Conservation (phyloP, 1,284 basidiomycete genomes). For the Ganoderma sinense region DNA sequence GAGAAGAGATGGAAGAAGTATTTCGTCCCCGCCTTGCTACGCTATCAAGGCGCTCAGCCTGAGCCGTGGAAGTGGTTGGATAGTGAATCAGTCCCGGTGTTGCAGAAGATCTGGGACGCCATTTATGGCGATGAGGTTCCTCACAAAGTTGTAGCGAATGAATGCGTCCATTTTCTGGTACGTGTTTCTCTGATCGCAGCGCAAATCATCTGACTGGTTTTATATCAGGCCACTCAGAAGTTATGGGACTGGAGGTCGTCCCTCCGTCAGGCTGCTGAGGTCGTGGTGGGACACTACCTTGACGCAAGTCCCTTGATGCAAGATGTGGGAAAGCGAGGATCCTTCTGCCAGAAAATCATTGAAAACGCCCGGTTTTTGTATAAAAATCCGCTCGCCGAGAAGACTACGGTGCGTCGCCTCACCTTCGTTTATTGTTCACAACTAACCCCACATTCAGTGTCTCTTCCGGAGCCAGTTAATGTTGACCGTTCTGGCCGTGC, state of each 20-base stretch:
- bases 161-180: not conserved
- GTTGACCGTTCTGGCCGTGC: not conserved
- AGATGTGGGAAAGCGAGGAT: not conserved
- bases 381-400: not conserved
- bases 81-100: not conserved
- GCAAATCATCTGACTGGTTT: not conserved
- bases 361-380: not conserved
- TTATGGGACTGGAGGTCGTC: not conserved
- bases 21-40: not conserved
- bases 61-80: not conserved
- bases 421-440: not conserved
- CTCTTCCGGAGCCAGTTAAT: not conserved
- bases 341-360: not conserved
- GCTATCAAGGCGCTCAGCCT: not conserved
- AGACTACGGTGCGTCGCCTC: not conserved
- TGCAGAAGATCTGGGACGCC: not conserved
- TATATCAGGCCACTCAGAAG: not conserved
- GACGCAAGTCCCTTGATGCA: not conserved
- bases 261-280: not conserved
- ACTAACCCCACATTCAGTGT: not conserved
- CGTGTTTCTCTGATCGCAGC: not conserved
- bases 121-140: not conserved
- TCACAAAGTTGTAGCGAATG: not conserved
- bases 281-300: not conserved
- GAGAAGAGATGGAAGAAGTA: not conserved